Evolutionary conservation across 345 rosid species (phyloP), one percentile per base, ranked within the genome.

Genomic region (Nephelium lappaceum): DNA sequence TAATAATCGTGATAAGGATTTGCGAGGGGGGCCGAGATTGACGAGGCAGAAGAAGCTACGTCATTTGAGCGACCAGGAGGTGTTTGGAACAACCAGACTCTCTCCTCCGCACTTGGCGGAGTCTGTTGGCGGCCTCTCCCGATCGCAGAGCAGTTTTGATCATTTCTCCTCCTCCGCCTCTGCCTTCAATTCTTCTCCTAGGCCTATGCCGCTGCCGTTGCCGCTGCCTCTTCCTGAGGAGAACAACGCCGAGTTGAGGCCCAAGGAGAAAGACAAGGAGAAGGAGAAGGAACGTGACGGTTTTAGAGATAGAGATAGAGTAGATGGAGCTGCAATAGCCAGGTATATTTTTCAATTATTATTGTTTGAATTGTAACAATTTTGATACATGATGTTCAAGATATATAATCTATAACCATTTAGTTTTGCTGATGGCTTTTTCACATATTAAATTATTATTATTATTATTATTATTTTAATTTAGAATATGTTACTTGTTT

Each of bases 221-320:
- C 97, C 97, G 9, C 76, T 92, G 51, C 97, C 97, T 66, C 69
- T 84, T 0, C 90, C 92, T 8, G 61, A 88, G 0, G 91, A 85
- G 7, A 81, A 86, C 24, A 80, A 83, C 38, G 87, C 82, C 7
- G 89, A 86, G 21, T 73, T 68, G 45, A 82, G 87, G 67, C 81
- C 83, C 8, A 81, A 79, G 15, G 84, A 80, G 53, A 78, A 76
- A 1, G 86, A 45, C 1, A 81, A 79, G 19, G 84, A 80, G 60
- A 78, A 74, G 86, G 45, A 38, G 24, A 88, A 87, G 58, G 91
- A 85, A 19, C 82, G 86, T 24, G 85, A 86, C 24, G 67, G 80
- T 8, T 8, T 62, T 74, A 47, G 81, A 67, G 83, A 72, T 75
- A 76, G 78, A 80, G 87, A 81, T 58, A 81, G 85, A 75, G 74